Conservation (phyloP, 2,329 filamentous ascomycete species). For the Westerdykella aurantiaca region DNA sequence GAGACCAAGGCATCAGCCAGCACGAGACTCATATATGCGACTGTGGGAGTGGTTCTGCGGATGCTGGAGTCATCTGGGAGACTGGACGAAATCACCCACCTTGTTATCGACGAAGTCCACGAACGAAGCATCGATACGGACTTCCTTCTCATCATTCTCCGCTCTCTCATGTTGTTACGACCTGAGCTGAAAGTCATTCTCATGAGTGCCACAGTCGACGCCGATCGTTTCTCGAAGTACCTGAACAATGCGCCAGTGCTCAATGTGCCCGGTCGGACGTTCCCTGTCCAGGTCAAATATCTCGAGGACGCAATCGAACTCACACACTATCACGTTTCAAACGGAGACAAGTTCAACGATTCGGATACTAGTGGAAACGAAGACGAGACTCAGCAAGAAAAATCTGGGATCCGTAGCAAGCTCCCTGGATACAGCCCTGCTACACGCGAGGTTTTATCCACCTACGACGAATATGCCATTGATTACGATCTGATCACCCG, state of each 20-base stretch:
- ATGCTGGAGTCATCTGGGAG: slow-evolving; percentile 91
- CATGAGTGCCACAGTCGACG: slow-evolving; percentile 97
- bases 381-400: slow-evolving; percentile 44
- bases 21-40: slow-evolving; percentile 85
- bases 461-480: slow-evolving; percentile 85
- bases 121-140: slow-evolving; percentile 94
- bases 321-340: slow-evolving; percentile 59
- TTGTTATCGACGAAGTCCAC: slow-evolving; percentile 96
- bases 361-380: slow-evolving; percentile 43
- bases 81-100: slow-evolving; percentile 81
- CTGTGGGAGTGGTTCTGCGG: slow-evolving; percentile 85
- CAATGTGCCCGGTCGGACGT: slow-evolving; percentile 87
- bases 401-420: slow-evolving; percentile 56
- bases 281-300: slow-evolving; percentile 81
- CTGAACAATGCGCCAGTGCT: slow-evolving; percentile 79
- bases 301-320: slow-evolving; percentile 89
- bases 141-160: slow-evolving; percentile 87
- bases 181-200: slow-evolving; percentile 86
- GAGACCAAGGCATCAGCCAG: slow-evolving; percentile 79
- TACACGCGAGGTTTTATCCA: slow-evolving; percentile 67
- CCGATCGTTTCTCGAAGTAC: slow-evolving; percentile 84
- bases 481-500: slow-evolving; percentile 82
- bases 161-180: slow-evolving; percentile 68
- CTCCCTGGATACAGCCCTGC: slow-evolving; percentile 68
- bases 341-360: slow-evolving; percentile 47